phyloP scores from a whole-genome alignment of 495 filamentous ascomycete genomes.

The Annulohypoxylon bovei region DNA sequence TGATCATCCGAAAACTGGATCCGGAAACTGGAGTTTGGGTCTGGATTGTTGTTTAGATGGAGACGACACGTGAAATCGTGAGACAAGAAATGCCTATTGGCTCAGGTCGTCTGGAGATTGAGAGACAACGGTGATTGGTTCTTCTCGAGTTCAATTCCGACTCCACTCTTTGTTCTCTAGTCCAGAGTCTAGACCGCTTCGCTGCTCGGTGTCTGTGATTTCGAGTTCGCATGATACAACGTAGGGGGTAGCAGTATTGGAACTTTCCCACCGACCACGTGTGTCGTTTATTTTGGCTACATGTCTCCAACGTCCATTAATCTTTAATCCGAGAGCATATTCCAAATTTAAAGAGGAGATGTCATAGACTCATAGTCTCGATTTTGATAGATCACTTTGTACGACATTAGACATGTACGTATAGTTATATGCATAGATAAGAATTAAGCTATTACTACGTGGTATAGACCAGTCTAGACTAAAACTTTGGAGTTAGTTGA shows the following conservation, averaged over 20 bases:
- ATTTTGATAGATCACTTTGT: slow-evolving; percentile 9
- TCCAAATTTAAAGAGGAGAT: slow-evolving; percentile 8
- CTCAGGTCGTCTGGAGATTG: slow-evolving; percentile 9
- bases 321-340: not conserved
- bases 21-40: slow-evolving; percentile 9
- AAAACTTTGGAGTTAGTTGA: not conserved
- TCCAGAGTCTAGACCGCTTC: slow-evolving; percentile 15
- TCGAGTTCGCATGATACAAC: slow-evolving; percentile 22
- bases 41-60: slow-evolving; percentile 14
- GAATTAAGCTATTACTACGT: not conserved
- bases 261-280: slow-evolving; percentile 27
- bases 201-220: slow-evolving; percentile 7
- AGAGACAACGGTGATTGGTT: slow-evolving; percentile 21
- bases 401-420: not conserved
- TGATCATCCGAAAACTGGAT: slow-evolving; percentile 9
- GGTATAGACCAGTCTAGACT: not conserved
- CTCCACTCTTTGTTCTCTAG: slow-evolving; percentile 19
- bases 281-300: slow-evolving; percentile 30
- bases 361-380: slow-evolving; percentile 5
- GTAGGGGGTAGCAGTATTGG: slow-evolving; percentile 20
- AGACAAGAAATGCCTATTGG: slow-evolving; percentile 11
- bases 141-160: slow-evolving; percentile 1
- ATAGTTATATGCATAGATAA: not conserved
- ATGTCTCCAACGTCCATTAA: slow-evolving; percentile 1
- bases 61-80: slow-evolving; percentile 20